Base-by-base conservation (phyloP, 179 eudicot species). In the Carnegiea gigantea region DNA sequence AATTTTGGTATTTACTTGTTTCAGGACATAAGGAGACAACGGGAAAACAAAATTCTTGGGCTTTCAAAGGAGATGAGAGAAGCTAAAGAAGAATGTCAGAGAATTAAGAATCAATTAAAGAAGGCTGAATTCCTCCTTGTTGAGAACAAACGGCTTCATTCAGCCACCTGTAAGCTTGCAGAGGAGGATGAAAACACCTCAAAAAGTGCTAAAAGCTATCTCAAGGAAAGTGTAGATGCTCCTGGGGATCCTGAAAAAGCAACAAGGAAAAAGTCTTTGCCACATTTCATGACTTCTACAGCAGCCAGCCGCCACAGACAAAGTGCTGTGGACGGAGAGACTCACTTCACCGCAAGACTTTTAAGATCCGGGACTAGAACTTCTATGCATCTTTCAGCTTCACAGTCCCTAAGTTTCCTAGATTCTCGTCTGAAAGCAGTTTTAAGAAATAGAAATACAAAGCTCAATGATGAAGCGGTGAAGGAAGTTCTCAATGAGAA, bases 211-310 rank as follows among this genome's bases (percentile, higher is more conserved):
- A 83, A 82, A 75, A 79, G 77, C 33, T 86, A 82, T 73, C 44
- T 17, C 53, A 80, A 46, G 44, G 91, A 86, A 77, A 75, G 79
- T 15, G 62, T 40, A 36, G 79, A 75, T 71, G 79, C 82, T 43
- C 89, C 91, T 33, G 53, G 23, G 81, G 85, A 84, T 20, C 67
- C 88, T 8, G 90, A 86, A 36, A 89, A 84, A 54, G 38, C 82
- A 68, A 75, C 33, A 44, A 86, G 67, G 86, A 87, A 81, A 80
- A 88, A 68, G 51, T 82, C 90, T 11, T 70, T 89, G 76, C 96
- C 96, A 49, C 91, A 90, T 81, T 92, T 89, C 85, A 92, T 92
- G 96, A 83, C 60, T 38, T 81, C 96, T 46, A 92, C 96, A 26
- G 89, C 86, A 49, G 90, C 91, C 68, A 91, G 96, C 74, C 89